Conservation (phyloP, 2,329 filamentous ascomycete species). For the Trichophyton simii region DNA sequence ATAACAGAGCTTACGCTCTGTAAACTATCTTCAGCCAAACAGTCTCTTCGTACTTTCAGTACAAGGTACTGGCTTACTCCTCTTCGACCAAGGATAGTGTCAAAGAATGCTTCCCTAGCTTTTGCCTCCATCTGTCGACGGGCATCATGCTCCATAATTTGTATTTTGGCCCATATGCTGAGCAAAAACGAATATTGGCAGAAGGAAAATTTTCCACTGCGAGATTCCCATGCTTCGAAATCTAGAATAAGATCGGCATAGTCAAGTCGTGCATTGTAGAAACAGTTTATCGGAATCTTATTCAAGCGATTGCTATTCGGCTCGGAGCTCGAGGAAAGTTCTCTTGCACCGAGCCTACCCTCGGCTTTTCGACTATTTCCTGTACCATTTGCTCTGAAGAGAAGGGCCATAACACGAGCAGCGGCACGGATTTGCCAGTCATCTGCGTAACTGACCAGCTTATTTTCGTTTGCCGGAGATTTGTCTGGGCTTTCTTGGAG, state of each 20-base stretch:
- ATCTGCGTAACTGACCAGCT: constrained; percentile 53
- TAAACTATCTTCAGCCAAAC: constrained; percentile 77
- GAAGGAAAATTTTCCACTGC: constrained; percentile 64
- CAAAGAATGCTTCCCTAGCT: constrained; percentile 80
- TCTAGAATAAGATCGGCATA: constrained; percentile 74
- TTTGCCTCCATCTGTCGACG: constrained; percentile 80
- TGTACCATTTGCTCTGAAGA: constrained; percentile 70
- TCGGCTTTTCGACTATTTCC: constrained; percentile 28
- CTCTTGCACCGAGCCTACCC: constrained; percentile 8
- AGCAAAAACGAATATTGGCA: constrained; percentile 88
- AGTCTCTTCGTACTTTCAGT: constrained; percentile 67
- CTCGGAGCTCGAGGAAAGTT: neutral
- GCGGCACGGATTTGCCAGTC: constrained; percentile 85
- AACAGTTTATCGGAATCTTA: constrained; percentile 55
- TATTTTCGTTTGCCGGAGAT: constrained; percentile 39
- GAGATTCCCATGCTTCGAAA: constrained; percentile 77
- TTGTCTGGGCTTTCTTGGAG: constrained; percentile 37
- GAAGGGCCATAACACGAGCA: constrained; percentile 62
- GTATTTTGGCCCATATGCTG: constrained; percentile 85
- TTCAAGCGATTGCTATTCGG: neutral
- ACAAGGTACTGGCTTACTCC: constrained; percentile 65
- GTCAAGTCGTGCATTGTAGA: constrained; percentile 78
- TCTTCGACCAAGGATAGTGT: constrained; percentile 66
- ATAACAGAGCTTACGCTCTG: constrained; percentile 75
- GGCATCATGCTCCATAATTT: constrained; percentile 78